Base-by-base conservation (phyloP, 2,329 filamentous ascomycete species). In the Canariomyces notabilis region DNA sequence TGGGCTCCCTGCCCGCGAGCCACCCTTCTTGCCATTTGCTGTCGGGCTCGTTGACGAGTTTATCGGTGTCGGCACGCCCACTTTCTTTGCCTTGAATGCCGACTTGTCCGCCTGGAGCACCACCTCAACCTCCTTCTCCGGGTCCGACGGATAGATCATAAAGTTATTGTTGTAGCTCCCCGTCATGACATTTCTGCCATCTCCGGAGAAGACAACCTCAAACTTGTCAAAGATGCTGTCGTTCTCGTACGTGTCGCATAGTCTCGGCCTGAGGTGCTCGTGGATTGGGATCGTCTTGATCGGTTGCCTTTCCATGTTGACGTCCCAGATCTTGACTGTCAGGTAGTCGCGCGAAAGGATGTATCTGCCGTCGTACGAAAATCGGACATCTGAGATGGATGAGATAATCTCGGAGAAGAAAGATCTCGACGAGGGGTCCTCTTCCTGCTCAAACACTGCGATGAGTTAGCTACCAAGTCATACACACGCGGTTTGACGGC, bases 161-260 rank as follows among this genome's bases (percentile, higher is more conserved):
- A 98, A 97, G 73, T 98, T 98, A 74, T 98, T 98, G 78, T 98
- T 98, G 76, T 98, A 98, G 65, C 89, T 96, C 59, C 93, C 93
- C 5, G 93, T 98, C 93, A 98, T 98, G 56, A 97, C 93, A 60
- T 98, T 97, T 77, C 95, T 94, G 32, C 89, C 89, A 67, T 97
- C 91, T 19, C 93, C 93, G 2, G 91, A 97, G 72, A 98, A 98
- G 42, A 97, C 91, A 34, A 98, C 93, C 70, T 98, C 93, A 57
- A 98, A 98, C 69, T 98, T 98, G 79, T 98, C 93, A 64, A 98
- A 98, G 63, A 98, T 98, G 67, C 89, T 95, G 64, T 98, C 93
- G 61, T 98, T 98, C 71, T 98, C 93, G 61, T 98, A 98, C 2
- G 93, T 98, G 64, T 98, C 93, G 68, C 93, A 98, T 46, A 98